phyloP scores from a whole-genome alignment of 257 asterid species.

The Primulina huaijiensis region DNA sequence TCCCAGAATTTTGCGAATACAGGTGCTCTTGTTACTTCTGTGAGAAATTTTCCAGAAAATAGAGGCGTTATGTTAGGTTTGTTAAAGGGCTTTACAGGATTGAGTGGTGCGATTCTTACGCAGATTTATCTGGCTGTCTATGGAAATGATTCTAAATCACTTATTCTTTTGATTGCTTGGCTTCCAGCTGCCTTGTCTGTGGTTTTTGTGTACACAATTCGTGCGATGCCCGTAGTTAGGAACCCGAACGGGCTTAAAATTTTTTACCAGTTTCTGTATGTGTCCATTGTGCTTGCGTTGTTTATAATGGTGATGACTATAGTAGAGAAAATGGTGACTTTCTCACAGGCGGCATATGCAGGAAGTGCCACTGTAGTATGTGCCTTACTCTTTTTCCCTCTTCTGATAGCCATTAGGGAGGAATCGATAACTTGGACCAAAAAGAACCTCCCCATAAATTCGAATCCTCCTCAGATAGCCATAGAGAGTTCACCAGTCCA shows the following conservation, averaged over 20 bases:
- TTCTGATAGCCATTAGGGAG: slow-evolving; percentile 52
- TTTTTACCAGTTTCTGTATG: slow-evolving; percentile 53
- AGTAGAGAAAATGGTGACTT: slow-evolving; percentile 38
- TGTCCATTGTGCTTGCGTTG: slow-evolving; percentile 53
- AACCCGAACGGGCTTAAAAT: slow-evolving; percentile 43
- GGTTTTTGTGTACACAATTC: slow-evolving; percentile 68
- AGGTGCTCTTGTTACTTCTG: slow-evolving; percentile 79
- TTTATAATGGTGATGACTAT: slow-evolving; percentile 72
- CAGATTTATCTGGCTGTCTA: slow-evolving; percentile 73
- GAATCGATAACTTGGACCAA: slow-evolving; percentile 38
- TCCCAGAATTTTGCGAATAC: slow-evolving; percentile 87
- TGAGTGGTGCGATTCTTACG: slow-evolving; percentile 79
- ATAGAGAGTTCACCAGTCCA: slow-evolving; percentile 15
- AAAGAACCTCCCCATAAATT: slow-evolving; percentile 3
- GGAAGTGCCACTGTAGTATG: slow-evolving; percentile 60
- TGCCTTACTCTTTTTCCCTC: slow-evolving; percentile 54
- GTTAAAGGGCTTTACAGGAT: slow-evolving; percentile 72
- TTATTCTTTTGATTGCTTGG: slow-evolving; percentile 81
- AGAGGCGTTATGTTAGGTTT: slow-evolving; percentile 65
- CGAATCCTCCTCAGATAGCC: slow-evolving; percentile 25
- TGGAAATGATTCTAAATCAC: slow-evolving; percentile 66
- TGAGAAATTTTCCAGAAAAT: slow-evolving; percentile 67
- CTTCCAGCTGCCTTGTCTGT: slow-evolving; percentile 83
- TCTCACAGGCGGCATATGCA: slow-evolving; percentile 61
- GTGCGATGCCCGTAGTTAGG: slow-evolving; percentile 52